A percentile compares a stretch with the other conserved stretches of the same genome.
phyloP scores from a whole-genome alignment of 2,329 filamentous ascomycete genomes.

The Sclerotinia minor region DNA sequence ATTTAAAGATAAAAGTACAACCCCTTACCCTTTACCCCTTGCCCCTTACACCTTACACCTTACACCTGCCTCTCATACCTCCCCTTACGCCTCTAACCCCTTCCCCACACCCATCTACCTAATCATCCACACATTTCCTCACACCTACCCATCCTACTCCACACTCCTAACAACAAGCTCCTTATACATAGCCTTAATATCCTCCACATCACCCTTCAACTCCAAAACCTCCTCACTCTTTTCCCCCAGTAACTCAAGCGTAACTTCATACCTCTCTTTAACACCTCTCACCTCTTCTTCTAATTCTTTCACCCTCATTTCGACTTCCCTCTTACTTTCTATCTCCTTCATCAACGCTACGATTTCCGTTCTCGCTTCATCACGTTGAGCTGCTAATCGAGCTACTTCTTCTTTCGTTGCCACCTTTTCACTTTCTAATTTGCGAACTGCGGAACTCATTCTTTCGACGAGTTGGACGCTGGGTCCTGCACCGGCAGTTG shows the following conservation, averaged over 20 bases:
- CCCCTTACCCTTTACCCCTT: neutral
- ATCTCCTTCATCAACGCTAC: constrained; percentile 84
- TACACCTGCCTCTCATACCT: too few relatives aligned
- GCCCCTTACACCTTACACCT: neutral
- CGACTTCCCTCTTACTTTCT: constrained; percentile 65
- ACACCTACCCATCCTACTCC: neutral
- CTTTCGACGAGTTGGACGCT: constrained; percentile 94
- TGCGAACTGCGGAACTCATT: constrained; percentile 89
- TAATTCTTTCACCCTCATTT: constrained; percentile 61
- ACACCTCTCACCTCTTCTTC: constrained; percentile 68
- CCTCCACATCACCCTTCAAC: constrained; percentile 80
- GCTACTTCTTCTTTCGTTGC: constrained; percentile 82
- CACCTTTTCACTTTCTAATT: constrained; percentile 89
- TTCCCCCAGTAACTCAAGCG: constrained; percentile 91
- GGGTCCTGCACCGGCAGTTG: constrained; percentile 85
- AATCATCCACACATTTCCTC: neutral
- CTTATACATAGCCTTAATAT: constrained; percentile 95
- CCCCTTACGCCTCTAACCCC: neutral
- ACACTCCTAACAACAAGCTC: constrained; percentile 62
- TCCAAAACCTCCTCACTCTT: constrained; percentile 96
- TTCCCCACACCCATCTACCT: neutral
- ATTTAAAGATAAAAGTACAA: neutral
- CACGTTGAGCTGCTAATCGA: constrained; percentile 78
- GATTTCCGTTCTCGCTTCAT: constrained; percentile 91
- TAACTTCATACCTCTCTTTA: constrained; percentile 81